A percentile compares a stretch with the other conserved stretches of the same genome.
Conservation (phyloP, 2,329 filamentous ascomycete genomes). For the Ophiosphaerella korrae region DNA sequence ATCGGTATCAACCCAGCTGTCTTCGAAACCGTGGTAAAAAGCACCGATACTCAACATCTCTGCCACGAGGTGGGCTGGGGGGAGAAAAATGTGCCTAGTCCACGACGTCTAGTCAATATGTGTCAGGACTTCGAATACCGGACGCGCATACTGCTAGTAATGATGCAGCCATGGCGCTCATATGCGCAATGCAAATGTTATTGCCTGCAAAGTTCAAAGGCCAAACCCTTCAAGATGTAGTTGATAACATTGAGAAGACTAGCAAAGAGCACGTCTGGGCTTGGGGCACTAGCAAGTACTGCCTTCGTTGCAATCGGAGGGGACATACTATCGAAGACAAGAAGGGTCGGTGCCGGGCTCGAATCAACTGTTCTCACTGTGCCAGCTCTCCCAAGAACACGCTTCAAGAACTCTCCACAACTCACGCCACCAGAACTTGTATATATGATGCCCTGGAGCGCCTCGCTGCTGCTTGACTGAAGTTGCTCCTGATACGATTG, state of each 20-base stretch:
- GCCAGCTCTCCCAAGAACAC: background rate
- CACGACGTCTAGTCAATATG: too few relatives aligned
- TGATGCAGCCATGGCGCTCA: constrained; percentile 17
- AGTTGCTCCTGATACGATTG: too few relatives aligned
- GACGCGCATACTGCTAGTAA: constrained; percentile 21
- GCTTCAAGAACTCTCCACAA: background rate
- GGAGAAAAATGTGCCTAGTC: too few relatives aligned
- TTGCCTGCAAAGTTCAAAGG: background rate
- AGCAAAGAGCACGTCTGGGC: constrained; percentile 3
- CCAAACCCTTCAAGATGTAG: constrained; percentile 2
- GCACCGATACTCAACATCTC: too few relatives aligned
- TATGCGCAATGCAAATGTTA: constrained; percentile 18
- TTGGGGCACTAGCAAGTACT: constrained; percentile 10
- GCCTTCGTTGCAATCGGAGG: constrained; percentile 6
- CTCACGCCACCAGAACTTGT: constrained; percentile 4
- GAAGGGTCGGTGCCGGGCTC: background rate
- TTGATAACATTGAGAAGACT: constrained; percentile 7
- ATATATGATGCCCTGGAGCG: background rate
- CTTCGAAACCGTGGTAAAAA: too few relatives aligned
- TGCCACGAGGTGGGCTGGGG: too few relatives aligned
- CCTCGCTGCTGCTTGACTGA: too few relatives aligned
- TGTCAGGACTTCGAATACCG: constrained; percentile 7
- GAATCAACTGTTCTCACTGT: constrained; percentile 3
- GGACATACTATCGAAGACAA: constrained; percentile 1
- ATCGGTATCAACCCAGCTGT: too few relatives aligned